phyloP scores from a whole-genome alignment of 345 rosid species.

The Pseudoturritis turrita region DNA sequence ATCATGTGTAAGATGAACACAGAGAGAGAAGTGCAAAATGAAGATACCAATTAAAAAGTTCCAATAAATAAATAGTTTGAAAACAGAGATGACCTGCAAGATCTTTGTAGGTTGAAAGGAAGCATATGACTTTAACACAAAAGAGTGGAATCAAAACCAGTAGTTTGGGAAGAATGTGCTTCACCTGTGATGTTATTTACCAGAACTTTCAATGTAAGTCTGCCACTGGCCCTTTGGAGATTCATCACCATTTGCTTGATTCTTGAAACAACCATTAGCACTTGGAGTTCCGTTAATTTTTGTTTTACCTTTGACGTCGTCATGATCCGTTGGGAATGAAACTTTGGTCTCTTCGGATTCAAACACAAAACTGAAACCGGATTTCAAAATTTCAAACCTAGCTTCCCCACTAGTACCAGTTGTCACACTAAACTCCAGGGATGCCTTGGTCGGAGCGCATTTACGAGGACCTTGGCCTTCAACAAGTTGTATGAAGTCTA shows the following conservation, averaged over 20 bases:
- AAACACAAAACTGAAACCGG: slow-evolving; percentile 20
- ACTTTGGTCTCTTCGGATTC: slow-evolving; percentile 7
- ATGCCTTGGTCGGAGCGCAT: not conserved
- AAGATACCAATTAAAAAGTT: too few species aligned
- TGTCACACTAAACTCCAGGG: not conserved
- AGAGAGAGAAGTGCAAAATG: too few species aligned
- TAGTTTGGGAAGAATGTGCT: not conserved
- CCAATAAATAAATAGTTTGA: too few species aligned
- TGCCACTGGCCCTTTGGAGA: not conserved
- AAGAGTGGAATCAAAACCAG: not conserved
- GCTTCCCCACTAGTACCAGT: not conserved
- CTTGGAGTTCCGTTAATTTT: not conserved
- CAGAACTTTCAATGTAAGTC: not conserved
- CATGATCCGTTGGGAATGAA: not conserved
- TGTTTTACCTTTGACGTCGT: not conserved
- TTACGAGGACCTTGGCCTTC: not conserved
- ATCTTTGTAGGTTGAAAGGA: too few species aligned
- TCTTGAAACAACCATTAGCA: not conserved
- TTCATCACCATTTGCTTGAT: not conserved
- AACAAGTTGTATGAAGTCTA: not conserved
- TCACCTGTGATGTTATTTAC: not conserved
- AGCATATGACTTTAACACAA: too few species aligned
- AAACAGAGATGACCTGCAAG: too few species aligned
- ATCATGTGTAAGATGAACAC: too few species aligned
- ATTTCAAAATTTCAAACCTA: slow-evolving; percentile 8